phyloP scores from a whole-genome alignment of 2,329 filamentous ascomycete species.

The Ascochyta rabiei region DNA sequence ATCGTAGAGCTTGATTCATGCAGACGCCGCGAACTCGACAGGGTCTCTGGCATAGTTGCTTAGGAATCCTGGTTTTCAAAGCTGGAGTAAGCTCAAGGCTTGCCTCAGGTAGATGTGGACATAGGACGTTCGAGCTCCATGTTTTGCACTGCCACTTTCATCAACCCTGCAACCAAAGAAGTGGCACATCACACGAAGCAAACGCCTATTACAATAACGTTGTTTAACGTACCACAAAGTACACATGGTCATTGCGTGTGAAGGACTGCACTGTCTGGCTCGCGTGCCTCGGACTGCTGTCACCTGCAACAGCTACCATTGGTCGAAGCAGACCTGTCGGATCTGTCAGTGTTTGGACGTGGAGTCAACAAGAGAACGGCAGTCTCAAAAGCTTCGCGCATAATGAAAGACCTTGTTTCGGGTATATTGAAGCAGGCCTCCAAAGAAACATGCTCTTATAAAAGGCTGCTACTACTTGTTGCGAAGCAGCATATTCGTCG shows the following conservation, averaged over 20 bases:
- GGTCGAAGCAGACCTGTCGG: neutral
- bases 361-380: neutral
- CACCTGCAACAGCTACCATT: neutral
- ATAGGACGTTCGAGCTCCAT: neutral
- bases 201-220: neutral
- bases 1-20: neutral
- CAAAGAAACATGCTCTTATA: neutral
- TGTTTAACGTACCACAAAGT: neutral
- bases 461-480: neutral
- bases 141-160: neutral
- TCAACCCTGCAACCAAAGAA: neutral
- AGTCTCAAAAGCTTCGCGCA: neutral
- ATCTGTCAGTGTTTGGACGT: neutral
- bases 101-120: slow-evolving; percentile 4
- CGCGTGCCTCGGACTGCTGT: neutral
- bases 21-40: neutral
- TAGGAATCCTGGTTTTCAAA: neutral
- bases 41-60: neutral
- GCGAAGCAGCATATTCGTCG: neutral
- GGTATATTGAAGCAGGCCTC: neutral
- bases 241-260: neutral
- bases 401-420: neutral
- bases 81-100: neutral
- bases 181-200: neutral
- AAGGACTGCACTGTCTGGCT: neutral